phyloP scores from a whole-genome alignment of 139 green algal genomes.

The Micromonas commoda region DNA sequence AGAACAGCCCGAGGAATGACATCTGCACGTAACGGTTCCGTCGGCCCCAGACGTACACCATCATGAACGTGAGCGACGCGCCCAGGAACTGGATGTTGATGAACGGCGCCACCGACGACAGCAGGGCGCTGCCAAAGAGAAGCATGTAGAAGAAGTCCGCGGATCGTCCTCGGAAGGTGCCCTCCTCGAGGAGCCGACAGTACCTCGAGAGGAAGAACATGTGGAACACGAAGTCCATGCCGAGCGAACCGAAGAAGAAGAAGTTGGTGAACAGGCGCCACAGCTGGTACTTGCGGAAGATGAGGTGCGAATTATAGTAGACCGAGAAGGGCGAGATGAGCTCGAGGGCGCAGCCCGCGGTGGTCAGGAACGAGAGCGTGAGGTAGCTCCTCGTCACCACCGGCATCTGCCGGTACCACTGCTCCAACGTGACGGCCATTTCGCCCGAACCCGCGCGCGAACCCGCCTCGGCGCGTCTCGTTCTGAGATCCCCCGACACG shows the following conservation, averaged over 20 bases:
- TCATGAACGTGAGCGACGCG: slow-evolving; percentile 91
- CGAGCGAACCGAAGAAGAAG: slow-evolving; percentile 93
- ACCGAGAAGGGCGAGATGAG: slow-evolving; percentile 91
- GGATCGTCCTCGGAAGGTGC: slow-evolving; percentile 79
- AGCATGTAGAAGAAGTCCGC: slow-evolving; percentile 99
- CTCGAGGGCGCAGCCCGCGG: slow-evolving; percentile 25
- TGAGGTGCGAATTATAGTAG: slow-evolving; percentile 92
- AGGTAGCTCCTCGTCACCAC: slow-evolving; percentile 90
- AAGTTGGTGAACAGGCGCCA: slow-evolving; percentile 97
- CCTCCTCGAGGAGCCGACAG: slow-evolving; percentile 92
- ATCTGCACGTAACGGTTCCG: slow-evolving; percentile 86
- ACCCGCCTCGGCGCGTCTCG: no score
- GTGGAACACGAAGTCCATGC: slow-evolving; percentile 99
- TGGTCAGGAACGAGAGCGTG: slow-evolving; percentile 77
- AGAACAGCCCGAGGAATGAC: slow-evolving; percentile 95
- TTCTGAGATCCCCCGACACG: no score
- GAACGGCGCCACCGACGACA: slow-evolving; percentile 74
- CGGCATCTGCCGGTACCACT: slow-evolving; percentile 87
- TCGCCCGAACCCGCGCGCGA: no score
- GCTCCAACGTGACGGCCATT: slow-evolving; percentile 62
- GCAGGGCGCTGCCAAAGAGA: slow-evolving; percentile 72
- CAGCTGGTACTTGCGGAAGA: slow-evolving; percentile 79
- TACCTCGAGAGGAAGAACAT: slow-evolving; percentile 99
- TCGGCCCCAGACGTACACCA: slow-evolving; percentile 95
- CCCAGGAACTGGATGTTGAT: slow-evolving; percentile 94